These are phyloP conservation scores for Bonnemaisonia californica DNA, from an alignment of 31 red algal species.

Conservation along the genomic window DNA sequence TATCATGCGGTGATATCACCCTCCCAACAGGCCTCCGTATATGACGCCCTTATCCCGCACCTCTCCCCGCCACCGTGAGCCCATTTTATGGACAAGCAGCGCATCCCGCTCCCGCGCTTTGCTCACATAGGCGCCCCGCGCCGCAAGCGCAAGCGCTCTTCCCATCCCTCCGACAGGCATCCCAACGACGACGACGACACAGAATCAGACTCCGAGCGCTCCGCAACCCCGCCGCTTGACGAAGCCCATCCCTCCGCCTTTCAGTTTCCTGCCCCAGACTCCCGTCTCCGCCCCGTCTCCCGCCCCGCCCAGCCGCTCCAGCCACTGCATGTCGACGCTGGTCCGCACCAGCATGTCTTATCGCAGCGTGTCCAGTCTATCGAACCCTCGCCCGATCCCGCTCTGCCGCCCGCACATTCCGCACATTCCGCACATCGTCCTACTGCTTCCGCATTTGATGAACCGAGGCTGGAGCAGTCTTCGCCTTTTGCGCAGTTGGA, in stretches of 20 bases:
- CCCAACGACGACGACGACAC: background rate
- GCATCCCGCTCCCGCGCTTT: conserved; percentile 12
- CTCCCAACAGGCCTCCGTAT: background rate
- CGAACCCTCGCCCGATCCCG: background rate
- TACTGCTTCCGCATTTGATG: background rate
- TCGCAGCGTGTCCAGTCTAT: background rate
- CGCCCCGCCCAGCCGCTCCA: background rate
- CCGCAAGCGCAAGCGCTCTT: background rate
- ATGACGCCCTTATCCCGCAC: background rate
- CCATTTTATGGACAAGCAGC: conserved; percentile 11
- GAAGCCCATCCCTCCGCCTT: background rate
- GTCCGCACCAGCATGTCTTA: background rate
- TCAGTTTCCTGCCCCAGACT: background rate
- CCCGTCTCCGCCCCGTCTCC: background rate
- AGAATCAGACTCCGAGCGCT: background rate
- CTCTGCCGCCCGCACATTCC: background rate
- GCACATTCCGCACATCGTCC: no score
- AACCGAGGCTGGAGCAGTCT: background rate
- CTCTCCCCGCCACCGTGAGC: background rate
- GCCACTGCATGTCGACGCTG: background rate
- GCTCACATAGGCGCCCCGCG: background rate
- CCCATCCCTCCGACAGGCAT: background rate
- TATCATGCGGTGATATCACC: background rate
- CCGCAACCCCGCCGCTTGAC: background rate
- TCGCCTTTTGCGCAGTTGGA: background rate